Conservation (phyloP, 1,139 yeast genomes). For the Lodderomyces parapsilosis region DNA sequence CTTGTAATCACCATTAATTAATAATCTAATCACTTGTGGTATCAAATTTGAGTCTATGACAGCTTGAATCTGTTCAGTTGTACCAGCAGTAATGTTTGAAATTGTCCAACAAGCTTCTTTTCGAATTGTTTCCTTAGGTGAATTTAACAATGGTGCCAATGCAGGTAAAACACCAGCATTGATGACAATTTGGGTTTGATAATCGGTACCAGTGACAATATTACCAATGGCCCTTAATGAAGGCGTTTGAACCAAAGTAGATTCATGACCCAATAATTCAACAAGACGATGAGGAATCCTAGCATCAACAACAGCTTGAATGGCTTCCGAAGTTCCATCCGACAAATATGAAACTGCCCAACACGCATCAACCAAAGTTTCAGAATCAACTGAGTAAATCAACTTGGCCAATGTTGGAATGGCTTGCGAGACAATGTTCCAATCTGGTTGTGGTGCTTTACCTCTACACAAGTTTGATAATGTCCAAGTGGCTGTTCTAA, state of each 20-base stretch:
- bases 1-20: slow-evolving; percentile 84
- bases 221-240: slow-evolving; percentile 97
- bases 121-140: slow-evolving; percentile 88
- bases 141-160: slow-evolving; percentile 72
- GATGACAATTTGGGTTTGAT: slow-evolving; percentile 92
- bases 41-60: slow-evolving; percentile 92
- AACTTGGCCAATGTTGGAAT: slow-evolving; percentile 90
- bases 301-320: slow-evolving; percentile 95
- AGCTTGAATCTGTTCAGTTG: slow-evolving; percentile 91
- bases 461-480: slow-evolving; percentile 95
- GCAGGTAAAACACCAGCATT: slow-evolving; percentile 92
- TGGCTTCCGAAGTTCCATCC: slow-evolving; percentile 90
- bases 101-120: slow-evolving; percentile 99
- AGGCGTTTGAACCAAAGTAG: slow-evolving; percentile 91
- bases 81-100: slow-evolving; percentile 97
- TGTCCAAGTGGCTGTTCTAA: slow-evolving; percentile 98
- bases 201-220: slow-evolving; percentile 94
- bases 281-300: slow-evolving; percentile 94
- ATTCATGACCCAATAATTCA: slow-evolving; percentile 79
- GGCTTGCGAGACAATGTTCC: slow-evolving; percentile 83
- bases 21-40: slow-evolving; percentile 85
- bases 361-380: slow-evolving; percentile 94
- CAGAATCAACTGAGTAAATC: slow-evolving; percentile 86
- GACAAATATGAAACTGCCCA: slow-evolving; percentile 97
- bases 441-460: slow-evolving; percentile 93